Conservation (phyloP, 2,329 filamentous ascomycete species). For the Tolypocladium endophyticum region DNA sequence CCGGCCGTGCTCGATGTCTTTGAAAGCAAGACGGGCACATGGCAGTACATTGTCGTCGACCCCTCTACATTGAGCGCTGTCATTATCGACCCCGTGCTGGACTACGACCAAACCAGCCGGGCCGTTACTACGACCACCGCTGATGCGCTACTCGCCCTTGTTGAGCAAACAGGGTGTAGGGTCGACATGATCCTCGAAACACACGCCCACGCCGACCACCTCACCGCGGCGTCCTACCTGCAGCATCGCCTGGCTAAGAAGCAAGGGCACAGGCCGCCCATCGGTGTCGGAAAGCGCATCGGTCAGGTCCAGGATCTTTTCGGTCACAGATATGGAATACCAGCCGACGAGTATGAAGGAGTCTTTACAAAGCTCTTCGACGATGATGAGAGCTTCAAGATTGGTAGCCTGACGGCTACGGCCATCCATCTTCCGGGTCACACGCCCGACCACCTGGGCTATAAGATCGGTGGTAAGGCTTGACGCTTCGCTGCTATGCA, state of each 20-base stretch:
- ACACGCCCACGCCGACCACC: conserved; percentile 50
- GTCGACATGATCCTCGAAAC: conserved; percentile 49
- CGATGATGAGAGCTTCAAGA: conserved; percentile 40
- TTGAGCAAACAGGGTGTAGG: conserved; percentile 33
- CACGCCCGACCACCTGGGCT: conserved; percentile 51
- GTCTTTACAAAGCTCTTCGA: conserved; percentile 43
- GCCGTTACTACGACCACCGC: conserved; percentile 39
- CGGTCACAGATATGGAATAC: conserved; percentile 34
- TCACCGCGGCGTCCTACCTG: conserved; percentile 49
- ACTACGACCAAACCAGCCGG: conserved; percentile 35
- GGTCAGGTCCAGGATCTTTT: conserved; percentile 39
- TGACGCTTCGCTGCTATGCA: not conserved
- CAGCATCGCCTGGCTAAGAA: conserved; percentile 28
- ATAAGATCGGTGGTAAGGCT: conserved; percentile 36
- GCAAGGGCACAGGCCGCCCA: conserved; percentile 25
- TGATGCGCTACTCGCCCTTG: conserved; percentile 35
- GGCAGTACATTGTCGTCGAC: conserved; percentile 51
- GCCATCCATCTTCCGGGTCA: conserved; percentile 49
- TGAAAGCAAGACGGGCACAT: conserved; percentile 35
- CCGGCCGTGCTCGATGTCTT: conserved; percentile 28
- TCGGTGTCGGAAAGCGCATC: conserved; percentile 48
- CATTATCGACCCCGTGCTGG: conserved; percentile 53
- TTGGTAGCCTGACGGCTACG: conserved; percentile 34
- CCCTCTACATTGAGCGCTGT: conserved; percentile 33
- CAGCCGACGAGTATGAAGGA: conserved; percentile 26